Evolutionary conservation across 805 yeast genomes (phyloP).

Genomic region (Zygotorulaspora sp.): DNA sequence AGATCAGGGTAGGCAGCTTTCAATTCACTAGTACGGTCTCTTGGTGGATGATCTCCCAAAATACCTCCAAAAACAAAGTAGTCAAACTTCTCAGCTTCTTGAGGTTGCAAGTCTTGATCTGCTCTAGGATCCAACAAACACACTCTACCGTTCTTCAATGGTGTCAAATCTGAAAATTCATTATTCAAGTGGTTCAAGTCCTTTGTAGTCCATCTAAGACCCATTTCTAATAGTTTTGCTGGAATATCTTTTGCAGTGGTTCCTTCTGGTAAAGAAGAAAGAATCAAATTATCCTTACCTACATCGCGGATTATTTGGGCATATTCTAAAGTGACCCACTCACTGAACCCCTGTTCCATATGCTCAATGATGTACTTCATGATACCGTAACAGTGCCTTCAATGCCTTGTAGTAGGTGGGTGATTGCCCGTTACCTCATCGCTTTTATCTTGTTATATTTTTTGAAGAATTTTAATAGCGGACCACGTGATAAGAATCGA

Average conservation of each 20-base stretch:
- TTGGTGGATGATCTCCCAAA: slow-evolving; percentile 84
- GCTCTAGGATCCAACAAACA: slow-evolving; percentile 92
- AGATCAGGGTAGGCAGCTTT: slow-evolving; percentile 63
- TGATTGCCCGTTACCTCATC: too few species aligned
- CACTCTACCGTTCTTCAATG: slow-evolving; percentile 46
- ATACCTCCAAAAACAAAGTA: slow-evolving; percentile 96
- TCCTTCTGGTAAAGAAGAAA: slow-evolving; percentile 68
- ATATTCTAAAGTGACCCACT: slow-evolving; percentile 91
- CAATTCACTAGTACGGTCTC: slow-evolving; percentile 90
- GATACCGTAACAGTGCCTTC: too few species aligned
- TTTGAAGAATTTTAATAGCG: background rate
- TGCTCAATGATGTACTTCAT: slow-evolving; percentile 95
- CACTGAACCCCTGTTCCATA: slow-evolving; percentile 95
- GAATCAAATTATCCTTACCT: slow-evolving; percentile 66
- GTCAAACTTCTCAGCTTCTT: slow-evolving; percentile 62
- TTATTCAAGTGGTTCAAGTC: slow-evolving; percentile 52
- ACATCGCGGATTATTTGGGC: slow-evolving; percentile 76
- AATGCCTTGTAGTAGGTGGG: too few species aligned
- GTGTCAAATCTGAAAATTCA: slow-evolving; percentile 42
- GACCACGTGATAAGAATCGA: background rate
- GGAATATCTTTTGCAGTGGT: slow-evolving; percentile 67
- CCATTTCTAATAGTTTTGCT: slow-evolving; percentile 48
- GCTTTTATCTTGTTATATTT: too few species aligned
- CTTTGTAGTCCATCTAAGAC: slow-evolving; percentile 75
- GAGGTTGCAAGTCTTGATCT: slow-evolving; percentile 62